Evolutionary conservation across 345 rosid genomes (phyloP).

Genomic region (Hirschfeldia incana): DNA sequence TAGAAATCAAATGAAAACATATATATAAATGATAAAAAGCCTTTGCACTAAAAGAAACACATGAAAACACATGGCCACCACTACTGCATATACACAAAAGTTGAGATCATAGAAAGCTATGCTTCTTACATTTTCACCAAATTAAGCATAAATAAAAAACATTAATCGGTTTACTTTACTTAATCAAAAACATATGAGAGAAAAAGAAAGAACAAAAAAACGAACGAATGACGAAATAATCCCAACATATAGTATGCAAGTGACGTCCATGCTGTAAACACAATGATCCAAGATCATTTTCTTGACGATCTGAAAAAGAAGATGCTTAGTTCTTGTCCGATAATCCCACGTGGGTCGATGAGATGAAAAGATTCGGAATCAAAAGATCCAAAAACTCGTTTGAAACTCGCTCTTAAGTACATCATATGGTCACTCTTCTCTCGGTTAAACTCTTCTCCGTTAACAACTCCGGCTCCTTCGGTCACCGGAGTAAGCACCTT

Average conservation of each 20-base stretch:
- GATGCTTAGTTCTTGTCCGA: conserved; percentile 75
- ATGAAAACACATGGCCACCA: conserved; percentile 44
- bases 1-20: conserved; percentile 17
- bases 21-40: conserved; percentile 18
- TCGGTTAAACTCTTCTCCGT: conserved; percentile 41
- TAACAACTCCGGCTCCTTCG: conserved; percentile 66
- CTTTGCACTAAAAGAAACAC: conserved; percentile 34
- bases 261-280: conserved; percentile 11
- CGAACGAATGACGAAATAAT: conserved; percentile 6
- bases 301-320: conserved; percentile 52
- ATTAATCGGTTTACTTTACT: not conserved
- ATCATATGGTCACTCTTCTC: conserved; percentile 48
- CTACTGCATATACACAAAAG: conserved; percentile 24
- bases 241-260: not conserved
- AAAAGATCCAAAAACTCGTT: conserved; percentile 49
- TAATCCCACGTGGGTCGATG: conserved; percentile 63
- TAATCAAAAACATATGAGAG: too few species aligned
- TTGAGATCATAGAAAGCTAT: conserved; percentile 29
- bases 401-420: conserved; percentile 66
- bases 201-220: not conserved
- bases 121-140: conserved; percentile 30
- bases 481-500: conserved; percentile 51
- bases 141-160: not conserved
- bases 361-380: conserved; percentile 70
- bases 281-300: conserved; percentile 5